Percentiles rank a stretch among this genome's conserved stretches.
These are phyloP conservation scores for Triangularia setosa DNA, from an alignment of 2,329 filamentous ascomycete genomes.

Conservation along the genomic window DNA sequence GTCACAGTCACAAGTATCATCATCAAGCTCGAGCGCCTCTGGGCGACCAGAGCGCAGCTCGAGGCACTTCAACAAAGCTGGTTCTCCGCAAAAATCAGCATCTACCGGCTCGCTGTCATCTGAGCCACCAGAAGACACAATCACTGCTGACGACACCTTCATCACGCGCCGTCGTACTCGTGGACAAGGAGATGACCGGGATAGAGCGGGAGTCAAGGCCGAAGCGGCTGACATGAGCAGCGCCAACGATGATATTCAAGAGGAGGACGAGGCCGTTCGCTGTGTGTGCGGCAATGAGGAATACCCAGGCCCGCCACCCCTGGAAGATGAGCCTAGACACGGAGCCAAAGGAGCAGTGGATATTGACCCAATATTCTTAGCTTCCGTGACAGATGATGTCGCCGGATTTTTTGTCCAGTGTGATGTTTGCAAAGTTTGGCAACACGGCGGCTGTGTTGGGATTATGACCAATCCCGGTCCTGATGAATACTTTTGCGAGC, in stretches of 20 bases:
- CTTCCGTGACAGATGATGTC: slow-evolving; percentile 74
- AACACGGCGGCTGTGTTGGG: slow-evolving; percentile 95
- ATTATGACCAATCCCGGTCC: slow-evolving; percentile 94
- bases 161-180: slow-evolving; percentile 77
- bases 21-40: slow-evolving; percentile 73
- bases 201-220: slow-evolving; percentile 39
- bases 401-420: slow-evolving; percentile 97
- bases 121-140: slow-evolving; percentile 60
- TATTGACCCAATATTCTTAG: slow-evolving; percentile 53
- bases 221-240: slow-evolving; percentile 52
- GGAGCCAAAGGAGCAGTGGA: slow-evolving; percentile 55
- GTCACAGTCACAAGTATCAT: slow-evolving; percentile 71
- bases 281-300: slow-evolving; percentile 94
- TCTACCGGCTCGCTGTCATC: slow-evolving; percentile 71
- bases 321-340: slow-evolving; percentile 51
- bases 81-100: slow-evolving; percentile 70
- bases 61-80: slow-evolving; percentile 66
- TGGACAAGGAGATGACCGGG: slow-evolving; percentile 53
- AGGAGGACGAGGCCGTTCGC: slow-evolving; percentile 90
- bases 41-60: slow-evolving; percentile 71
- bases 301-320: slow-evolving; percentile 77
- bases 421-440: slow-evolving; percentile 97
- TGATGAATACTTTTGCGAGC: slow-evolving; percentile 97
- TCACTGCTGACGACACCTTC: slow-evolving; percentile 57
- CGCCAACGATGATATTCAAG: slow-evolving; percentile 68